Evolutionary conservation across 164 flowering plant genomes (phyloP).

Genomic region (Umbellularia californica): DNA sequence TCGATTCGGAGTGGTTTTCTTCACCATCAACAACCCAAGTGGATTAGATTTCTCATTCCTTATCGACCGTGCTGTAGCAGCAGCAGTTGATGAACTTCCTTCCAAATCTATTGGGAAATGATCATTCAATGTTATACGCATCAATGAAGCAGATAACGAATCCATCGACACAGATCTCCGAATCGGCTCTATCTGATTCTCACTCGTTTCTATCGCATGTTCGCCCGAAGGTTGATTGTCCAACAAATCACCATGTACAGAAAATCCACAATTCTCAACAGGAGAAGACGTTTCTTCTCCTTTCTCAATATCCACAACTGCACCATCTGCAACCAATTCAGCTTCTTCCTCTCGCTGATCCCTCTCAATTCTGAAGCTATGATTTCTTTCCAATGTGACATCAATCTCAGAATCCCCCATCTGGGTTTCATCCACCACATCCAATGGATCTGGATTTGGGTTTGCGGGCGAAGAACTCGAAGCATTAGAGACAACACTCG

Average conservation of each 20-base stretch:
- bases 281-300: neutral
- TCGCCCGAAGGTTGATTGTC: conserved; percentile 12
- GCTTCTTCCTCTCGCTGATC: conserved; percentile 18
- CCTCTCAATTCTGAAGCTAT: neutral
- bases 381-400: conserved; percentile 11
- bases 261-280: conserved; percentile 1
- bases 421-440: conserved; percentile 11
- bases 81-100: conserved; percentile 16
- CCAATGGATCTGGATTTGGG: conserved; percentile 9
- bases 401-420: conserved; percentile 20
- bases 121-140: conserved; percentile 21
- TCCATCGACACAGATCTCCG: conserved; percentile 59
- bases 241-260: conserved; percentile 32
- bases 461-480: neutral
- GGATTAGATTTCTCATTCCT: conserved; percentile 1
- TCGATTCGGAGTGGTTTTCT: conserved; percentile 13
- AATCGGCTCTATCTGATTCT: conserved; percentile 24
- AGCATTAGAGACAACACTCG: conserved; percentile 25
- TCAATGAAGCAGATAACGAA: conserved; percentile 28
- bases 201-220: neutral
- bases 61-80: neutral
- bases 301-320: conserved; percentile 5
- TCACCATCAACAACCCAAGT: neutral
- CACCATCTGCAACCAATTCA: conserved; percentile 2
- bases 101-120: conserved; percentile 10